A percentile compares a stretch with the other conserved stretches of the same genome.
These are phyloP conservation scores for Dryas integrifolia DNA, from an alignment of 331 rosid genomes.

Conservation along the genomic window DNA sequence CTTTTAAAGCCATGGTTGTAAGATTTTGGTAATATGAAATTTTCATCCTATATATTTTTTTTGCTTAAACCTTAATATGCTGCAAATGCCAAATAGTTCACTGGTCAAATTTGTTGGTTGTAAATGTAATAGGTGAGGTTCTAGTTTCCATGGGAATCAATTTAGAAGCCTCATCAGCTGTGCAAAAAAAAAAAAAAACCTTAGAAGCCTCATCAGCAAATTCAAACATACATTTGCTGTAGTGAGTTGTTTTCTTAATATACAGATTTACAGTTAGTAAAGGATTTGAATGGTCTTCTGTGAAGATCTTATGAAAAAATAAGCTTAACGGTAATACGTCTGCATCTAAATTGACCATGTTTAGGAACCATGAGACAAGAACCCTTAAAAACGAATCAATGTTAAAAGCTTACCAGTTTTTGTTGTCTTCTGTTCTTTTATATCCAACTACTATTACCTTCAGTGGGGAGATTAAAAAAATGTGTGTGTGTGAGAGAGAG, in stretches of 20 bases:
- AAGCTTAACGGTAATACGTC: background rate
- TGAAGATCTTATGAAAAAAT: background rate
- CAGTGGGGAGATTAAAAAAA: background rate
- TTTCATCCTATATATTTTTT: background rate
- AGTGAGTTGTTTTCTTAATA: background rate
- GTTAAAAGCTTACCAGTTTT: background rate
- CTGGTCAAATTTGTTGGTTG: slow-evolving; percentile 1
- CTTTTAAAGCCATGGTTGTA: background rate
- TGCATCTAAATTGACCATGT: background rate
- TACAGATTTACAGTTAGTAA: background rate
- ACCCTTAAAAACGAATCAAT: background rate
- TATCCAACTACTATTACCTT: too few species aligned
- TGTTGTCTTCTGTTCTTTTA: background rate
- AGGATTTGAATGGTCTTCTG: background rate
- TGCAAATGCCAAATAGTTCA: background rate
- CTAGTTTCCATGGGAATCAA: background rate
- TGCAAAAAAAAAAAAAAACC: background rate
- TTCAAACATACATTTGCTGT: background rate
- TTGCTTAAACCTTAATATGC: background rate
- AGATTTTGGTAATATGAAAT: background rate
- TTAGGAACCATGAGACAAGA: background rate
- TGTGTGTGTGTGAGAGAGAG: background rate
- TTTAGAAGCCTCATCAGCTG: background rate
- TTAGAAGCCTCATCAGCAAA: background rate
- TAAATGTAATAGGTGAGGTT: background rate